Conservation (phyloP, 1,139 yeast genomes). For the Arxiozyma bovina region DNA sequence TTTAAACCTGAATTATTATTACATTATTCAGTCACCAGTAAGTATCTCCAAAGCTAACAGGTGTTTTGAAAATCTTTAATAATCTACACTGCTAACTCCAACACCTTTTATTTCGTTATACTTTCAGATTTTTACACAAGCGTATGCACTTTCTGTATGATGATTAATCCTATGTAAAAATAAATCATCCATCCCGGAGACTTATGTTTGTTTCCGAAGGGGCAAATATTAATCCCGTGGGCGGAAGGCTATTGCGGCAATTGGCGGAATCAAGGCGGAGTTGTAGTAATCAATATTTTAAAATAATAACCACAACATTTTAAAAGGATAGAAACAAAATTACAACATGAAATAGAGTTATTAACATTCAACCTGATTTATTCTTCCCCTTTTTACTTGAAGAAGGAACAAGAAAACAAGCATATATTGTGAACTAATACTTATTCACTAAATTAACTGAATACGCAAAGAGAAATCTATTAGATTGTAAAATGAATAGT, state of each 20-base stretch:
- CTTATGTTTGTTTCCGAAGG: background rate
- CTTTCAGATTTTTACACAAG: background rate
- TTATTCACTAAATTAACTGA: background rate
- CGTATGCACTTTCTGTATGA: background rate
- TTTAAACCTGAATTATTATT: too few species aligned
- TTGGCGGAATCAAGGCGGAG: background rate
- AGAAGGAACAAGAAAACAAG: background rate
- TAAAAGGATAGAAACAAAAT: too few species aligned
- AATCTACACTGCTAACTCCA: background rate
- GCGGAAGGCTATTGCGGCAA: background rate
- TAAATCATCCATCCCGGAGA: background rate
- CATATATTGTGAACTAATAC: background rate
- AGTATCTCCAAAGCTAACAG: background rate
- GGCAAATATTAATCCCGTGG: background rate
- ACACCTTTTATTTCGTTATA: background rate
- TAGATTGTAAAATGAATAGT: slow-evolving; percentile 5
- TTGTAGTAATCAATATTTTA: too few species aligned
- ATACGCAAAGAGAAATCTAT: background rate
- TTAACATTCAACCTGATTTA: too few species aligned
- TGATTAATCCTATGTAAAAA: too few species aligned
- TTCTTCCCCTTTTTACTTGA: background rate
- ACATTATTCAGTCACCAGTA: too few species aligned
- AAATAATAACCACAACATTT: too few species aligned
- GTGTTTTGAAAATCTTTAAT: too few species aligned
- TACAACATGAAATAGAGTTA: too few species aligned